Evolutionary conservation across 2,329 filamentous ascomycete species (phyloP).

Genomic region (Aureobasidium lini): DNA sequence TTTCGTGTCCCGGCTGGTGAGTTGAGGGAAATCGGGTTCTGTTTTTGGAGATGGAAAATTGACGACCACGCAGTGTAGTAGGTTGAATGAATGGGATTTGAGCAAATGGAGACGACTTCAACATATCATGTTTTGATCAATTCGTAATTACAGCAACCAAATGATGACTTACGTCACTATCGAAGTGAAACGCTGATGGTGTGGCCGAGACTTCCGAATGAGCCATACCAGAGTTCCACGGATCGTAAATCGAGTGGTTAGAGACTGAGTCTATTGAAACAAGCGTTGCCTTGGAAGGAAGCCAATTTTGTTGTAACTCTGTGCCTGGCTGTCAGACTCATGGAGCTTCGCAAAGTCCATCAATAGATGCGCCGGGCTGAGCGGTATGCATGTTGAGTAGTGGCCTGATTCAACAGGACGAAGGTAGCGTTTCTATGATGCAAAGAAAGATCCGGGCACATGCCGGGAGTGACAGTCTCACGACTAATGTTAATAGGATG

Average conservation of each 20-base stretch:
- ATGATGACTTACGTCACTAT: conserved; percentile 8
- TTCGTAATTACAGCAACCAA: background rate
- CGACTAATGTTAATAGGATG: background rate
- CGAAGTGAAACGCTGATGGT: background rate
- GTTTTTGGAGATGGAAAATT: background rate
- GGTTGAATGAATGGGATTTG: background rate
- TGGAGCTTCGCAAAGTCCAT: background rate
- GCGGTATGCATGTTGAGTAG: background rate
- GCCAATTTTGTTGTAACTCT: background rate
- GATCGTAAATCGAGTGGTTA: background rate
- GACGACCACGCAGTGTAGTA: background rate
- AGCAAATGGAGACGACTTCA: background rate
- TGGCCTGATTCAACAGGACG: background rate
- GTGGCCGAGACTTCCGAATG: background rate
- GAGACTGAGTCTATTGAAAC: background rate
- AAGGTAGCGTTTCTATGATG: background rate
- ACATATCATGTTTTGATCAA: background rate
- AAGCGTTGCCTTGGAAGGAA: background rate
- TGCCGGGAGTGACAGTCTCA: background rate
- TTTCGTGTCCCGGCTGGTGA: background rate
- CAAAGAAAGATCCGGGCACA: background rate
- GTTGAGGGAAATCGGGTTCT: background rate
- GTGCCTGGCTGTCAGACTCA: background rate
- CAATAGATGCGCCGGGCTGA: too few relatives aligned
- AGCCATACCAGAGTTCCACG: background rate